Percentiles rank a stretch among this genome's conserved stretches.
Conservation (phyloP, 768 basidiomycete genomes). For the Galerina marginata region DNA sequence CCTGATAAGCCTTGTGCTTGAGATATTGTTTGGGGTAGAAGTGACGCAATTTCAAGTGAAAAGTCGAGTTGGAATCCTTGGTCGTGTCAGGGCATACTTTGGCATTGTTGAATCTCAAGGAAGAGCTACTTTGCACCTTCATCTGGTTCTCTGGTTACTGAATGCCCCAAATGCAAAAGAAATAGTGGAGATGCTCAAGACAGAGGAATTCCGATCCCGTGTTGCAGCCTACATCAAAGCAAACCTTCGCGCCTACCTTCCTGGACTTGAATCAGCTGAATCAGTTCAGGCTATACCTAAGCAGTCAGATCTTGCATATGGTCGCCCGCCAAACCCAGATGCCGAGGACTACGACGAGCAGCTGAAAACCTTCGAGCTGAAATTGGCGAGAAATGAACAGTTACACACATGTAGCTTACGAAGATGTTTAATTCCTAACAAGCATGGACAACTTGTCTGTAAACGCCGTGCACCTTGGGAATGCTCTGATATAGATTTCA, state of each 20-base stretch:
- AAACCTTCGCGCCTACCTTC: conserved; percentile 38
- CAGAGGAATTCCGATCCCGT: conserved; percentile 29
- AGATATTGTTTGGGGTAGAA: conserved; percentile 35
- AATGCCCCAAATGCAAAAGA: conserved; percentile 33
- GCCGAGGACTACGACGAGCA: conserved; percentile 22
- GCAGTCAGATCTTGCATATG: conserved; percentile 36
- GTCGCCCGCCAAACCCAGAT: conserved; percentile 35
- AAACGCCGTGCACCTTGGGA: conserved; percentile 38
- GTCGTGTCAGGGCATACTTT: conserved; percentile 15
- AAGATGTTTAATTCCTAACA: no score
- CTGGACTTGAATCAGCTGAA: conserved; percentile 3
- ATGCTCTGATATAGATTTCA: conserved; percentile 14
- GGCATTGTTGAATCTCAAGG: conserved; percentile 46
- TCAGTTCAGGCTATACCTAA: conserved; percentile 23
- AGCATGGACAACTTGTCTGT: conserved; percentile 28
- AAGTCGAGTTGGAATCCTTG: conserved; percentile 10
- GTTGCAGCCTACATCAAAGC: conserved; percentile 35
- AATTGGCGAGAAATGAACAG: not conserved
- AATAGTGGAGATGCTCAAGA: conserved; percentile 28
- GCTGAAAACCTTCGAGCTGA: conserved; percentile 23
- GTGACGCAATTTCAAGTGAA: conserved; percentile 23
- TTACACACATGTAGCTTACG: no score
- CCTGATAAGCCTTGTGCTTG: conserved; percentile 33
- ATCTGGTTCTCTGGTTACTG: conserved; percentile 38
- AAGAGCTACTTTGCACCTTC: conserved; percentile 40